Evolutionary conservation across 2,329 filamentous ascomycete genomes (phyloP).

Genomic region (Fusarium sp.): DNA sequence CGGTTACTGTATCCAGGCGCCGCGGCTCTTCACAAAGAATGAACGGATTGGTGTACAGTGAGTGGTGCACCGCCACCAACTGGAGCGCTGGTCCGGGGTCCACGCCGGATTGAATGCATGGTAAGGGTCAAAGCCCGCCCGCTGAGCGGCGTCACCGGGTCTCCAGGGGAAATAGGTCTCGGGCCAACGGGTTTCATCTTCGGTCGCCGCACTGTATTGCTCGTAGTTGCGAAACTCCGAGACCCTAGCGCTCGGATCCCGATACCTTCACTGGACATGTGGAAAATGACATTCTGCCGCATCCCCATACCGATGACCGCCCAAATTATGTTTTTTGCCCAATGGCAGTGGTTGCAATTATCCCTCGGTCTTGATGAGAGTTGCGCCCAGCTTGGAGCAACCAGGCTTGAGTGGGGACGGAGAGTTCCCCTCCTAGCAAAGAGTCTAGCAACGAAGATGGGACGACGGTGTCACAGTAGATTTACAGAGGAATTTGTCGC

Average conservation of each 20-base stretch:
- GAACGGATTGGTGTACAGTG: background rate
- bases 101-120: background rate
- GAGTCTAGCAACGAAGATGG: background rate
- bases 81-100: background rate
- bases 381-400: background rate
- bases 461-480: background rate
- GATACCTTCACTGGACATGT: background rate
- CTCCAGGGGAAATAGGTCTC: background rate
- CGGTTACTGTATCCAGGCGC: background rate
- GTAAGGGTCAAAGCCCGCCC: background rate
- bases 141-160: background rate
- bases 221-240: background rate
- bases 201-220: background rate
- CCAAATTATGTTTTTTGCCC: background rate
- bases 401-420: background rate
- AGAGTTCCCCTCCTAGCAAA: background rate
- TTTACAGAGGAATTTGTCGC: background rate
- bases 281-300: slow-evolving; percentile 1
- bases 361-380: background rate
- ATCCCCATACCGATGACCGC: background rate
- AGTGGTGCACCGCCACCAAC: background rate
- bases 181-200: background rate
- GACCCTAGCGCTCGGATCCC: background rate
- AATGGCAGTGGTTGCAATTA: background rate
- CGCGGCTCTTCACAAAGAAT: background rate